Evolutionary conservation across 108 stramenopile species (phyloP).

Genomic region (Cyclotella baltica): DNA sequence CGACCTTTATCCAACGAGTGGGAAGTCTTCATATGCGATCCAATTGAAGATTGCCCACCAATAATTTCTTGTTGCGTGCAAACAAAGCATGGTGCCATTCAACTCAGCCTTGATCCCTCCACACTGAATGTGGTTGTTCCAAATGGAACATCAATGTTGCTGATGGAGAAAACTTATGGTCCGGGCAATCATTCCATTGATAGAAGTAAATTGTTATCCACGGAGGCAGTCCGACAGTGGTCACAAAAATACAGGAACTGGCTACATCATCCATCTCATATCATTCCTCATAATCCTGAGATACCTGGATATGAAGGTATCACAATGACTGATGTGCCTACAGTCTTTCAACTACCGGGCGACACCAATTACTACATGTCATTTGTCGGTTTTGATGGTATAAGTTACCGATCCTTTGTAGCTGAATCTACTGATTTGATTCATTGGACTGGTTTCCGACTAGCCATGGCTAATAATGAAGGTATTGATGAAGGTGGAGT

Average conservation of each 20-base stretch:
- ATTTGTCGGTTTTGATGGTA: constrained; percentile 51
- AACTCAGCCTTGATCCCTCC: constrained; percentile 7
- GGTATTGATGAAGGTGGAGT: constrained; percentile 48
- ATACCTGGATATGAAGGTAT: constrained; percentile 39
- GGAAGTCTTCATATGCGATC: constrained; percentile 37
- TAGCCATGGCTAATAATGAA: constrained; percentile 50
- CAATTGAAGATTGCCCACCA: constrained; percentile 18
- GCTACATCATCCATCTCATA: constrained; percentile 37
- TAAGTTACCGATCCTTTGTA: constrained; percentile 45
- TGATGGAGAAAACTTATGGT: constrained; percentile 33
- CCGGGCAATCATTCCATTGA: constrained; percentile 28
- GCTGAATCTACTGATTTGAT: constrained; percentile 50
- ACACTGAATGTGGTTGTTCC: constrained; percentile 33
- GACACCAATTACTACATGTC: constrained; percentile 50
- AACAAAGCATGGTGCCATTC: constrained; percentile 34
- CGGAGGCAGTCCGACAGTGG: constrained; percentile 29
- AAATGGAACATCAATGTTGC: constrained; percentile 33
- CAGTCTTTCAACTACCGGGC: constrained; percentile 47
- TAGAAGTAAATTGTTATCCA: constrained; percentile 28
- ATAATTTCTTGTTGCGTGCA: constrained; percentile 4
- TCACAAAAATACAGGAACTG: constrained; percentile 47
- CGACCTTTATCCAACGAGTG: constrained; percentile 50
- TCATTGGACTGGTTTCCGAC: constrained; percentile 27
- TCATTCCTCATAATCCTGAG: constrained; percentile 33
- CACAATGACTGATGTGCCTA: constrained; percentile 56